phyloP scores from a whole-genome alignment of 495 filamentous ascomycete genomes.

The Penicillium samsonianum region DNA sequence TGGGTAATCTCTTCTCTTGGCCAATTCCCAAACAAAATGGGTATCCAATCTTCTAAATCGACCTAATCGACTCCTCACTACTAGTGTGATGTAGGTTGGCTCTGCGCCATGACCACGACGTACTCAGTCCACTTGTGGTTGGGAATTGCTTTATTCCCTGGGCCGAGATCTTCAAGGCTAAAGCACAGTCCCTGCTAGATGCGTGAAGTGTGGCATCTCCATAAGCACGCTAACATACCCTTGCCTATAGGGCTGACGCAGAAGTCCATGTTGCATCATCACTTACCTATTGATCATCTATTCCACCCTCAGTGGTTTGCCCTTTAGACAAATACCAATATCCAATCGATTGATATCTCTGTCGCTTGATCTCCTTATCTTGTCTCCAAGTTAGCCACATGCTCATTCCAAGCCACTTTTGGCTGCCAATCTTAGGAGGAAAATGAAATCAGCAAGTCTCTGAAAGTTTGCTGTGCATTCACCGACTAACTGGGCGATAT shows the following conservation, averaged over 20 bases:
- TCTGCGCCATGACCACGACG: neutral
- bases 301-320: neutral
- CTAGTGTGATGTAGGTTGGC: neutral
- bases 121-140: no score
- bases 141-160: neutral
- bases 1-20: conserved; percentile 20
- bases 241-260: conserved; percentile 28
- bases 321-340: neutral
- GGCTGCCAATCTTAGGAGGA: neutral
- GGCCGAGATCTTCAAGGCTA: conserved; percentile 1
- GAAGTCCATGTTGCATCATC: conserved; percentile 22
- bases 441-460: neutral
- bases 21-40: neutral
- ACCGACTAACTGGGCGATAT: neutral
- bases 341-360: neutral
- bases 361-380: neutral
- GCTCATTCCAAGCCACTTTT: neutral
- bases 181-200: conserved; percentile 2
- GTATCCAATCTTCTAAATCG: conserved; percentile 10
- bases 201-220: neutral
- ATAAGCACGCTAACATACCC: conserved; percentile 18
- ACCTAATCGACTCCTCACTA: neutral
- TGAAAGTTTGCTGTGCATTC: neutral
- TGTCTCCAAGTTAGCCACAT: neutral
- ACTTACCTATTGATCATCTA: neutral